A percentile compares a stretch with the other conserved stretches of the same genome.
Conservation (phyloP, 192 early-diverging fungal genomes). For the Backusella macrospora region DNA sequence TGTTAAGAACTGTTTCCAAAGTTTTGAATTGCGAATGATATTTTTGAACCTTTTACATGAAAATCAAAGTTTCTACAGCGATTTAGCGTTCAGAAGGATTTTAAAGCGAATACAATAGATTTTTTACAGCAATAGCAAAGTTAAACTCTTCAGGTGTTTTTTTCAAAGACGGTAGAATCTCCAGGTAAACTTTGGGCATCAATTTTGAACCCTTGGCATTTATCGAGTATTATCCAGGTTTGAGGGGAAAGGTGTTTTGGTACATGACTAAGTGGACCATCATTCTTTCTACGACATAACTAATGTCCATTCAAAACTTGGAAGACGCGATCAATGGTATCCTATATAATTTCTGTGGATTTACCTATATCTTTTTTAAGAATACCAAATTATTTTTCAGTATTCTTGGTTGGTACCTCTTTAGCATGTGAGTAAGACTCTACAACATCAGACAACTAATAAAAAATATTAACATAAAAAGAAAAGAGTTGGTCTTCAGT, state of each 20-base stretch:
- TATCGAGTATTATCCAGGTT: conserved; percentile 69
- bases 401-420: conserved; percentile 60
- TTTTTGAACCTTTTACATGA: conserved; percentile 67
- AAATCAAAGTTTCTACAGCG: conserved; percentile 68
- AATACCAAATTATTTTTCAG: conserved; percentile 55
- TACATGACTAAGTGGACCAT: conserved; percentile 81
- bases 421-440: conserved; percentile 57
- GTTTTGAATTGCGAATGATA: conserved; percentile 61
- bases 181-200: conserved; percentile 60
- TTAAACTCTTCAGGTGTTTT: conserved; percentile 85
- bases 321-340: conserved; percentile 47
- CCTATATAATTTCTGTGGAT: conserved; percentile 45
- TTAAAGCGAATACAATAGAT: conserved; percentile 66
- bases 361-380: conserved; percentile 26
- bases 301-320: conserved; percentile 62
- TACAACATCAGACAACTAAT: no score
- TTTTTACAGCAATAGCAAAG: conserved; percentile 78
- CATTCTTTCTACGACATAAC: conserved; percentile 77
- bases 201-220: conserved; percentile 61
- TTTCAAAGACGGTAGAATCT: conserved; percentile 79
- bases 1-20: conserved; percentile 51
- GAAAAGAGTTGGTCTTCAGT: no score
- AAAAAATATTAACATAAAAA: no score
- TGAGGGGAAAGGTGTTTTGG: conserved; percentile 76
- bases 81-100: conserved; percentile 84